A percentile compares a stretch with the other conserved stretches of the same genome.
These are phyloP conservation scores for Phytophthora uliginosa DNA, from an alignment of 352 stramenopile genomes.

Conservation along the genomic window DNA sequence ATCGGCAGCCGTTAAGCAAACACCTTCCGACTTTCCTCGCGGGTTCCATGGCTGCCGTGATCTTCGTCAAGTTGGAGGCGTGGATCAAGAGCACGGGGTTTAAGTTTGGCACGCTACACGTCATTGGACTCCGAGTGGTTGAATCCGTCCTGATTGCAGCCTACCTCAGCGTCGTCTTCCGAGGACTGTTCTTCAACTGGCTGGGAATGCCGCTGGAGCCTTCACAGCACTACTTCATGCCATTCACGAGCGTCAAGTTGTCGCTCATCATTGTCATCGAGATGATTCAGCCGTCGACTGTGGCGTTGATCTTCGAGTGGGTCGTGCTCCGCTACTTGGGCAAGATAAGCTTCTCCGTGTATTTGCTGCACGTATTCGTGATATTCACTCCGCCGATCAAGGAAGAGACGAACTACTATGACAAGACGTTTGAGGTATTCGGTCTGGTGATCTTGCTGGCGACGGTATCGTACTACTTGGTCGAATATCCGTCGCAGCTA, in stretches of 20 bases:
- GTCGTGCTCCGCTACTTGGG: conserved; percentile 39
- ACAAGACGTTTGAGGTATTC: conserved; percentile 30
- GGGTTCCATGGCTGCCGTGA: conserved; percentile 13
- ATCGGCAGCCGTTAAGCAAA: conserved; percentile 1
- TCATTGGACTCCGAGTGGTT: conserved; percentile 16
- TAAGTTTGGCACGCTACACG: conserved; percentile 6
- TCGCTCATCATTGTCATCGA: conserved; percentile 37
- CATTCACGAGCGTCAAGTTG: conserved; percentile 10
- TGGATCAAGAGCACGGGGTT: conserved; percentile 15
- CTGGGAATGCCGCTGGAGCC: background rate
- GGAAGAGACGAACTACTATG: conserved; percentile 20
- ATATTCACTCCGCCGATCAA: conserved; percentile 17
- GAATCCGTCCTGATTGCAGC: conserved; percentile 14
- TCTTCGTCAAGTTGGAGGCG: conserved; percentile 17
- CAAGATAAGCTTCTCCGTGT: conserved; percentile 52
- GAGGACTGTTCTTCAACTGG: too few species aligned
- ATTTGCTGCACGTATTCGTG: conserved; percentile 56
- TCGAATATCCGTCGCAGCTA: conserved; percentile 48
- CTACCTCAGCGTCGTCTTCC: conserved; percentile 17
- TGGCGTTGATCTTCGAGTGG: conserved; percentile 42
- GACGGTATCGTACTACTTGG: conserved; percentile 40
- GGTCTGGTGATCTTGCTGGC: conserved; percentile 31
- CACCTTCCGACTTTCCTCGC: conserved; percentile 14
- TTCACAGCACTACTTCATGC: conserved; percentile 4
- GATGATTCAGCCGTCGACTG: conserved; percentile 31